Evolutionary conservation across 2,329 filamentous ascomycete genomes (phyloP), one percentile per base, ranked within the genome.

Genomic region (Colletotrichum eleusines): DNA sequence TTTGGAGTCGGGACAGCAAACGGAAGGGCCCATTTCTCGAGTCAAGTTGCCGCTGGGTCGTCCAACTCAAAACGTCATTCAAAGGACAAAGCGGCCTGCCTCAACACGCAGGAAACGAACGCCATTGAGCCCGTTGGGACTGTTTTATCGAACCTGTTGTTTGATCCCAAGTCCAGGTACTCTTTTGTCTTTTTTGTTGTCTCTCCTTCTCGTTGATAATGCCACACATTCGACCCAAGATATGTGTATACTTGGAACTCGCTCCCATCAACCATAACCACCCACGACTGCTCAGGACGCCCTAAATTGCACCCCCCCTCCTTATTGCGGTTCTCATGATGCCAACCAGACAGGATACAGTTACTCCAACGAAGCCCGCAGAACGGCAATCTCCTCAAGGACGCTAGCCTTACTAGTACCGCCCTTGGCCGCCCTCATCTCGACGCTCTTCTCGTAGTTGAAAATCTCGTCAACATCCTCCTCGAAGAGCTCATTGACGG

Each of bases 371-470:
- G 33, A 63, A 53, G 26, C 51, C 26, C 42, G 31, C 3, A 68
- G 59, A 8, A 84, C 86, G 76, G 86, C 81, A 74, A 92, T 86
- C 82, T 93, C 90, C 81, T 91, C 86, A 73, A 88, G 76, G 8
- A 92, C 91, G 31, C 88, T 87, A 16, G 86, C 87, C 82, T 88
- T 90, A 83, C 92, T 94, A 31, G 93, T 96, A 35, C 94, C 93
- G 31, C 94, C 94, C 74, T 90, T 90, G 3, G 93, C 91, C 51
- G 89, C 88, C 77, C 92, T 89, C 84, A 92, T 87, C 86, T 97
- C 94, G 8, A 97, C 93, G 71, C 91, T 93, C 73, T 88, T 88
- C 82, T 97, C 91, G 77, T 96, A 97, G 81, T 97, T 88, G 78
- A 97, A 92, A 33, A 89, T 88, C 58, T 88, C 83, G 57, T 87